A percentile compares a stretch with the other conserved stretches of the same genome.
phyloP scores from a whole-genome alignment of 495 filamentous ascomycete species.

The Penicillium cosmopolitanum region DNA sequence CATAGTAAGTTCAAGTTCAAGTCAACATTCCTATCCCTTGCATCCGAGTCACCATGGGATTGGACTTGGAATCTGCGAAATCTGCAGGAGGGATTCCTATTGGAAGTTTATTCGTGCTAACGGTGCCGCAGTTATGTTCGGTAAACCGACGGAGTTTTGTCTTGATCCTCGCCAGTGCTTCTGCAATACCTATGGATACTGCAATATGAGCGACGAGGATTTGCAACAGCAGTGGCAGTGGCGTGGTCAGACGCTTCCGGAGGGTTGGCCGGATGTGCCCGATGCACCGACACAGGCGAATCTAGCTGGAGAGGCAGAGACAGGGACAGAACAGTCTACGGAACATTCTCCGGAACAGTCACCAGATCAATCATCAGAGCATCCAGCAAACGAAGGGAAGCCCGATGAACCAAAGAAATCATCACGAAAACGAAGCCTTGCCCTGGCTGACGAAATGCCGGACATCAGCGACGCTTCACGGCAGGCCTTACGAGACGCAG shows the following conservation, averaged over 20 bases:
- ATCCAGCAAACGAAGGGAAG: neutral
- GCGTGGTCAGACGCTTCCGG: constrained; percentile 24
- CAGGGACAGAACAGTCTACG: neutral
- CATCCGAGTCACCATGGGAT: too few relatives aligned
- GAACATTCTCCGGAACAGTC: neutral
- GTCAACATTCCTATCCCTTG: too few relatives aligned
- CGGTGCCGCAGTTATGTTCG: constrained; percentile 32
- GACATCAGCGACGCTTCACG: constrained; percentile 1
- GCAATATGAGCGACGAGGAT: constrained; percentile 26
- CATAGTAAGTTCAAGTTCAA: constrained; percentile 47
- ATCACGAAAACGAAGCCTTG: neutral
- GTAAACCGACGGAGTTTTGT: constrained; percentile 32
- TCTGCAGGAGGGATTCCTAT: too few relatives aligned
- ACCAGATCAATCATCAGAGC: neutral
- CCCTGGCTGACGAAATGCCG: neutral
- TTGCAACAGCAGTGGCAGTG: constrained; percentile 30
- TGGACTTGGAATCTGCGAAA: too few relatives aligned
- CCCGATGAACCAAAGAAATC: neutral
- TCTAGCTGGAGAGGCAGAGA: neutral
- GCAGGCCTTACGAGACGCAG: neutral
- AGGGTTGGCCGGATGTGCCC: constrained; percentile 24
- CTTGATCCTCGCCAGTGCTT: constrained; percentile 41
- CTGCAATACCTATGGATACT: constrained; percentile 44
- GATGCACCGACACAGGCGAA: neutral
- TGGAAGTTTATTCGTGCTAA: neutral